Percentiles rank a stretch among this genome's conserved stretches.
These are phyloP conservation scores for Delonix regia DNA, from an alignment of 306 rosid species.

Conservation along the genomic window DNA sequence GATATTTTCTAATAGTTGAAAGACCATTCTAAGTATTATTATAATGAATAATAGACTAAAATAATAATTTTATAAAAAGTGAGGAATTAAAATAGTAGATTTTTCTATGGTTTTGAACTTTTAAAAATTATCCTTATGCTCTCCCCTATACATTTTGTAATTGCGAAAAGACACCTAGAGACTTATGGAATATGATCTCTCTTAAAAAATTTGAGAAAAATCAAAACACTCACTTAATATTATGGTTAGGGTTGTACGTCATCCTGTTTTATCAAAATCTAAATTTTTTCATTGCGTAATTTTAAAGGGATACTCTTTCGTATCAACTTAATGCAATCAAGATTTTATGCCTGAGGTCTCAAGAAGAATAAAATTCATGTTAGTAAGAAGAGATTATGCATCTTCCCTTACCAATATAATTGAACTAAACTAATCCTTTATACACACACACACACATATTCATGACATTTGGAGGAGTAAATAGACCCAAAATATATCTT, in stretches of 20 bases:
- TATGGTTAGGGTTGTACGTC: too few species aligned
- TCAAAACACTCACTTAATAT: background rate
- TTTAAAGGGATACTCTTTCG: background rate
- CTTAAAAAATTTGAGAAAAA: too few species aligned
- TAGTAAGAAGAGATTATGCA: background rate
- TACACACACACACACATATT: background rate
- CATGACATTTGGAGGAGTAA: background rate
- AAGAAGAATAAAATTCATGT: background rate
- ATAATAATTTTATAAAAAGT: too few species aligned
- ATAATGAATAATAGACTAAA: too few species aligned
- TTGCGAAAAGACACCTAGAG: background rate
- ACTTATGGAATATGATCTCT: too few species aligned
- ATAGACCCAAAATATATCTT: slow-evolving; percentile 5
- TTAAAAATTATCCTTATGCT: background rate
- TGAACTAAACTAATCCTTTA: too few species aligned
- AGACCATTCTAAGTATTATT: too few species aligned
- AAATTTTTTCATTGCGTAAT: background rate
- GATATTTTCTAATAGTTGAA: too few species aligned
- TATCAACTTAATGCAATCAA: background rate
- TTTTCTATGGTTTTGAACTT: too few species aligned
- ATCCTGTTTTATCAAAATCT: background rate
- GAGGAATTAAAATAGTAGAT: too few species aligned
- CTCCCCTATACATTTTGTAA: background rate
- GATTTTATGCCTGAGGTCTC: background rate
- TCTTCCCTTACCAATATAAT: too few species aligned